Conservation (phyloP, 805 yeast species). For the Vanderwaltozyma yarrowii region DNA sequence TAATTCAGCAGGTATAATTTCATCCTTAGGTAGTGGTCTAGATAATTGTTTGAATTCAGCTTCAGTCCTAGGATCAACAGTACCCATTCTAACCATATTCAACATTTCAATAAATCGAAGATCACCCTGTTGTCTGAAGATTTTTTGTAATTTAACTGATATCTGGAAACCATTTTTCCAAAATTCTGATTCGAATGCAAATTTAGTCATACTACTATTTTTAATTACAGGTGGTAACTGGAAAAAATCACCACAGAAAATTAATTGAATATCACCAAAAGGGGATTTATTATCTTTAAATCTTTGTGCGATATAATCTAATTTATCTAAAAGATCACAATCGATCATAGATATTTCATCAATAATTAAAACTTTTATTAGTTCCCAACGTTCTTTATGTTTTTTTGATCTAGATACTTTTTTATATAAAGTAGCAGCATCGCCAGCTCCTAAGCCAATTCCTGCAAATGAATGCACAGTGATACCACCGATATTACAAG, state of each 20-base stretch:
- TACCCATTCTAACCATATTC: conserved; percentile 62
- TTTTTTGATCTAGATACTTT: conserved; percentile 45
- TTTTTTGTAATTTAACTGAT: conserved; percentile 50
- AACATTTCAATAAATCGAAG: conserved; percentile 59
- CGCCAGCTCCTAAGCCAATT: conserved; percentile 59
- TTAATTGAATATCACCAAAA: conserved; percentile 73
- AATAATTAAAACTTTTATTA: conserved; percentile 48
- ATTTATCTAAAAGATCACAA: conserved; percentile 52
- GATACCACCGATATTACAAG: conserved; percentile 70
- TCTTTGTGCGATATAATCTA: conserved; percentile 48
- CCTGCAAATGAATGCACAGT: conserved; percentile 73
- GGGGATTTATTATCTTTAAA: conserved; percentile 40
- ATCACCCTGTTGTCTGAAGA: conserved; percentile 73
- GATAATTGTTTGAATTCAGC: conserved; percentile 40
- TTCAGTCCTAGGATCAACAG: conserved; percentile 38
- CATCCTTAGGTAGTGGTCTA: conserved; percentile 45
- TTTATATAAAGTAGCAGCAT: conserved; percentile 35
- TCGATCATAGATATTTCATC: conserved; percentile 82
- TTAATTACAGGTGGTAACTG: conserved; percentile 59
- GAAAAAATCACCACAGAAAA: conserved; percentile 73
- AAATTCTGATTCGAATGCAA: conserved; percentile 54
- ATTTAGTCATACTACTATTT: conserved; percentile 28
- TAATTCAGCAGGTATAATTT: conserved; percentile 62
- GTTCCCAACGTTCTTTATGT: conserved; percentile 45
- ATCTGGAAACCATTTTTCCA: conserved; percentile 51